Evolutionary conservation across 192 early-diverging fungal species (phyloP), one percentile per base, ranked within the genome.

Genomic region (Spizellomyces punctatus): DNA sequence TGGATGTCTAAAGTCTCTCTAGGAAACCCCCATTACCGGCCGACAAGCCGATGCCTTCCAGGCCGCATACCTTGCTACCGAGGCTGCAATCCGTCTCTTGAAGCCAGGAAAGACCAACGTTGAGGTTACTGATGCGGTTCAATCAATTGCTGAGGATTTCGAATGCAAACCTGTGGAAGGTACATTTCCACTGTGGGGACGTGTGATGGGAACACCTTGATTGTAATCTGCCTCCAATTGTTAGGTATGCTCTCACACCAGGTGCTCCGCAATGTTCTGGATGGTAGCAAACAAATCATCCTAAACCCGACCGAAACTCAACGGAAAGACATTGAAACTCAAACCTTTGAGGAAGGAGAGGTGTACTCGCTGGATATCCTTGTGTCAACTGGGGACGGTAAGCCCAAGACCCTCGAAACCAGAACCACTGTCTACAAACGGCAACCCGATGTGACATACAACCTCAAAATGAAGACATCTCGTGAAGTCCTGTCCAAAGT

Each of bases 231-330:
- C 10, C 54, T 46, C 78, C 92, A 0, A 36, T 36, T 36, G 27
- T 36, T 36, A 36, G 27, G 27, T 69, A 95, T 95, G 89, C 82
- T 96, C 57, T 91, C 93, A 56, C 89, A 94, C 84, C 90, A 94
- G 81, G 84, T 95, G 72, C 80, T 89, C 79, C 87, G 91, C 70
- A 92, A 96, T 82, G 85, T 90, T 66, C 84, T 97, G 67, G 93
- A 95, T 79, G 96, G 94, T 75, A 87, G 89, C 71, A 97, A 97
- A 83, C 88, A 92, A 77, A 96, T 98, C 81, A 93, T 96, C 76
- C 82, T 94, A 57, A 93, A 93, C 83, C 95, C 96, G 44, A 87
- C 82, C 62, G 87, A 91, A 61, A 80, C 76, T 36, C 92, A 93
- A 74, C 86, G 88, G 65, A 85, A 88, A 73, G 89, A 92, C 57